phyloP scores from a whole-genome alignment of 331 rosid species.

The Pyrus hybrid region DNA sequence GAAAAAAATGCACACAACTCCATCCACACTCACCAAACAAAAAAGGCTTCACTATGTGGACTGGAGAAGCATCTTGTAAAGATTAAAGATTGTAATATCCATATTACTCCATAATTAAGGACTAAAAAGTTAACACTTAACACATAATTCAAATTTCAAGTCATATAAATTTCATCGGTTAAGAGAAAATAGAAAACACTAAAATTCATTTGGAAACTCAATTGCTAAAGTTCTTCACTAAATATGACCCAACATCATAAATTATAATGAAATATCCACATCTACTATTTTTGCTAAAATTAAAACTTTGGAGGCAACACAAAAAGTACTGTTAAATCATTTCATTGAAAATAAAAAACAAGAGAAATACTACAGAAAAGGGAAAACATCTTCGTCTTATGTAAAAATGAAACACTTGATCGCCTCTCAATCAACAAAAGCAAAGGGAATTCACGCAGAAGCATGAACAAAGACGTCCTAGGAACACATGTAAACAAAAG shows the following conservation, averaged over 20 bases:
- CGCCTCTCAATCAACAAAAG: not conserved
- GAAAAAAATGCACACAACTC: not conserved
- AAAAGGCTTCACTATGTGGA: not conserved
- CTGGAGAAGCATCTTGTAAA: not conserved
- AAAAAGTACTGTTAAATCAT: not conserved
- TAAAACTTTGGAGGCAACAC: not conserved
- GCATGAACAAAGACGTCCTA: not conserved
- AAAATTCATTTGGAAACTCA: not conserved
- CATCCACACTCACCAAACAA: not conserved
- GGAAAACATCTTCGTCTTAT: not conserved
- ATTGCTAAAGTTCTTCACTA: not conserved
- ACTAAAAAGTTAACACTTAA: not conserved
- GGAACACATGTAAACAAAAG: not conserved
- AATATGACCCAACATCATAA: not conserved
- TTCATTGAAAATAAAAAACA: not conserved
- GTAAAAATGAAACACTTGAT: not conserved
- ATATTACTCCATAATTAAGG: not conserved
- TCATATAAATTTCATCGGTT: not conserved
- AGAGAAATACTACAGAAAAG: not conserved
- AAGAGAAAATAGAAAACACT: not conserved
- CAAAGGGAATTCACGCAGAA: not conserved
- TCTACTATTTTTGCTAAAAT: not conserved
- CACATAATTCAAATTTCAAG: not conserved
- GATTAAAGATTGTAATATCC: not conserved
- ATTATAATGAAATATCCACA: not conserved